A percentile compares a stretch with the other conserved stretches of the same genome.
Conservation (phyloP, 1,284 basidiomycete species). For the Cryptococcus hybrid region DNA sequence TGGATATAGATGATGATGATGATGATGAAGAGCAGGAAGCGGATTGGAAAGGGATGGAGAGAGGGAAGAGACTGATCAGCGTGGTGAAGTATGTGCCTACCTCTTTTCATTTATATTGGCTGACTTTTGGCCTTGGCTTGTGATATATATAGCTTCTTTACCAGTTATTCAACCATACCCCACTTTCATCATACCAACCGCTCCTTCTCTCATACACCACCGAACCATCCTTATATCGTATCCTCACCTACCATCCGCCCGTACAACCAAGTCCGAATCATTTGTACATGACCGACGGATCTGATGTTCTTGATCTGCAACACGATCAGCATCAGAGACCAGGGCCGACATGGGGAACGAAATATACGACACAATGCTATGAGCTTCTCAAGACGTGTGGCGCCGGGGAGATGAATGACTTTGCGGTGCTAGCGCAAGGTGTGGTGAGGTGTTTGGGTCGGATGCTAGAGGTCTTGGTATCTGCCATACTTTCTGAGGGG, state of each 20-base stretch:
- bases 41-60: slow-evolving; percentile 1
- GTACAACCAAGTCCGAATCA: neutral
- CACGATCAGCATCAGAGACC: too few species aligned
- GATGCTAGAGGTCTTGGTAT: too few species aligned
- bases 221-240: slow-evolving; percentile 30
- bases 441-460: too few species aligned
- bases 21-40: neutral
- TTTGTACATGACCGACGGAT: too few species aligned
- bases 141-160: slow-evolving; percentile 25
- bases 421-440: too few species aligned
- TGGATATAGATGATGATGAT: slow-evolving; percentile 2
- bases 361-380: too few species aligned
- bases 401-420: too few species aligned
- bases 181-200: slow-evolving; percentile 19
- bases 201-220: slow-evolving; percentile 2
- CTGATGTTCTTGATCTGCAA: too few species aligned
- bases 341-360: too few species aligned
- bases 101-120: neutral
- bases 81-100: neutral
- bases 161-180: slow-evolving; percentile 32
- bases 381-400: too few species aligned
- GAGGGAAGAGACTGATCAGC: neutral
- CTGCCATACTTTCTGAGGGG: too few species aligned
- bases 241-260: slow-evolving; percentile 23
- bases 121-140: neutral